A percentile compares a stretch with the other conserved stretches of the same genome.
These are phyloP conservation scores for Penicillium sp. DNA, from an alignment of 2,329 filamentous ascomycete genomes.

Conservation along the genomic window DNA sequence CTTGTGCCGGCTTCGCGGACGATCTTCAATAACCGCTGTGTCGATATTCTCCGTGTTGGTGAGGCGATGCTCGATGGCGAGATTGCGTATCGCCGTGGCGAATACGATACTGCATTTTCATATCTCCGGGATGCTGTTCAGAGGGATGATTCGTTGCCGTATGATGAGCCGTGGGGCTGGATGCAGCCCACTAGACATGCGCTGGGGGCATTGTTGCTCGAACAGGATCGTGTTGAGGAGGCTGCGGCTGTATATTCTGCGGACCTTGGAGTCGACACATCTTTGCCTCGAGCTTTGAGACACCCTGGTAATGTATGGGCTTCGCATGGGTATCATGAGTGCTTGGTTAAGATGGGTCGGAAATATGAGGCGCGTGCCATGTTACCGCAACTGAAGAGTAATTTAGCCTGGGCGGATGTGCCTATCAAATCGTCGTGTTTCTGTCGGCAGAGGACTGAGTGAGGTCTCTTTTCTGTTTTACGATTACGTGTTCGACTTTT, in stretches of 20 bases:
- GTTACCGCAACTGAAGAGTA: conserved; percentile 48
- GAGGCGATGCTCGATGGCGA: conserved; percentile 68
- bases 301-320: conserved; percentile 76
- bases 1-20: conserved; percentile 59
- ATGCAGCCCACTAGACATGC: conserved; percentile 73
- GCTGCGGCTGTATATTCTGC: conserved; percentile 58
- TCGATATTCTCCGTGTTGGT: conserved; percentile 62
- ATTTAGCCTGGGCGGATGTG: conserved; percentile 58
- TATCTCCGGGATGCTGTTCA: conserved; percentile 58
- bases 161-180: conserved; percentile 76
- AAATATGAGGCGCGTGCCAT: conserved; percentile 47
- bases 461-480: background rate
- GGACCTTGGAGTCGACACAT: conserved; percentile 58
- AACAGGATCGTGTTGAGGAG: conserved; percentile 58
- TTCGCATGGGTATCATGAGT: conserved; percentile 70
- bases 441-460: conserved; percentile 38
- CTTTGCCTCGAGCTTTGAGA: conserved; percentile 61
- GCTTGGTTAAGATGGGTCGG: conserved; percentile 55
- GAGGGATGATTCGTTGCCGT: conserved; percentile 62
- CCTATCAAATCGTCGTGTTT: conserved; percentile 59
- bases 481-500: background rate
- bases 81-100: conserved; percentile 63
- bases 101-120: conserved; percentile 58
- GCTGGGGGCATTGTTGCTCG: conserved; percentile 65
- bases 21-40: conserved; percentile 66